Base-by-base conservation (phyloP, 176 grass and related monocot species). In the Canna indica region DNA sequence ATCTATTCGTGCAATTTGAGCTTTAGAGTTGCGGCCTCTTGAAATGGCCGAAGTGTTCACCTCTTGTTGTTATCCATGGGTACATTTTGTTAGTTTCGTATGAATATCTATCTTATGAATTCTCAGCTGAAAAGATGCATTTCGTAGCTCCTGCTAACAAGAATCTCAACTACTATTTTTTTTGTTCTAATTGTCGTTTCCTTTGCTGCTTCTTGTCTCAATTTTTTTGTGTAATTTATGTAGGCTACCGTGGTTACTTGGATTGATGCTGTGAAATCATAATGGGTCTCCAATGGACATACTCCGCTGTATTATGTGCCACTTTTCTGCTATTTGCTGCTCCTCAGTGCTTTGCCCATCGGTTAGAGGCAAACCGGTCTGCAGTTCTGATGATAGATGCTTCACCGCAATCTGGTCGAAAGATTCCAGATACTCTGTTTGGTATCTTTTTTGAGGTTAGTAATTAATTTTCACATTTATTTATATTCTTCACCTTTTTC, bases 401-500 rank as follows among this genome's bases (percentile, higher is more conserved):
- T 41, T 88, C 85, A 1, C 47, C 66, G 16, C 70, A 84, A 64
- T 73, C 70, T 60, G 82, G 77, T 46, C 58, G 31, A 18, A 80
- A 82, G 65, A 88, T 88, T 45, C 81, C 91, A 25, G 85, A 91
- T 18, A 85, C 59, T 56, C 36, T 96, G 10, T 88, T 96, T 64
- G 91, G 91, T 7, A 57, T 88, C 27, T 96, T 96, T 76, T 96
- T 96, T 73, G 91, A 96, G 91, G 91, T 91, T 64, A 79, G 63
- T 32, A 14, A 36, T 39, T 65, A n/a, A 73, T 59, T 53, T 63
- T 7, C 31, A 65, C 12, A 30, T 10, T 53, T 31, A 47, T 34
- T 71, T 14, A 71, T 36, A 13, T 48, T 76, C 4, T 70, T n/a
- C n/a, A 30, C 24, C 28, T 59, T 12, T 42, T 29, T 64, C 16